A percentile compares a stretch with the other conserved stretches of the same genome.
Evolutionary conservation across 768 basidiomycete species (phyloP).

Genomic region (Boletus reticuloceps): DNA sequence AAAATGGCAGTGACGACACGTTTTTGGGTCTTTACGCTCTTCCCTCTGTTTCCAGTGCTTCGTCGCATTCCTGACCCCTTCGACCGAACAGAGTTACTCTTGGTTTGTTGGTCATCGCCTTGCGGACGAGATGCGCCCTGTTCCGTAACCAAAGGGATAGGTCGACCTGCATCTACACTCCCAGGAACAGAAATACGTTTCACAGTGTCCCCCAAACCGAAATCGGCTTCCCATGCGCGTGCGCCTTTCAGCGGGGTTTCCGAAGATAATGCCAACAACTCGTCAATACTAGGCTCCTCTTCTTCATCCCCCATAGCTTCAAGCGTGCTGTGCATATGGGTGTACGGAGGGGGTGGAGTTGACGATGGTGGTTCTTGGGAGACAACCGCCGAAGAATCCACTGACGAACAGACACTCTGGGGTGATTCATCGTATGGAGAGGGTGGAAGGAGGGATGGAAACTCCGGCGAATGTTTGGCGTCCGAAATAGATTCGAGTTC

Average conservation of each 20-base stretch:
- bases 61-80: not conserved
- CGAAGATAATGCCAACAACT: conserved; percentile 23
- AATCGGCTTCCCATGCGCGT: conserved; percentile 32
- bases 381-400: conserved; percentile 1
- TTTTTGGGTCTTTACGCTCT: conserved; percentile 7
- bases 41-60: conserved; percentile 8
- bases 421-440: not conserved
- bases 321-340: not conserved
- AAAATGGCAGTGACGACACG: conserved; percentile 32
- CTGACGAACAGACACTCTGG: not conserved
- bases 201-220: conserved; percentile 29
- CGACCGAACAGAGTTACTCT: not conserved
- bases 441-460: not conserved
- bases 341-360: conserved; percentile 19
- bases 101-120: not conserved
- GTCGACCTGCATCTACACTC: not conserved
- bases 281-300: conserved; percentile 30
- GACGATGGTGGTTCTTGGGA: conserved; percentile 2
- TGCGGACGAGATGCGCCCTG: not conserved
- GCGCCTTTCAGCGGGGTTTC: conserved; percentile 23
- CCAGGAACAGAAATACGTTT: conserved; percentile 22
- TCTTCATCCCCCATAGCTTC: not conserved
- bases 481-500: not conserved
- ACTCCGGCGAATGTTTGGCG: not conserved
- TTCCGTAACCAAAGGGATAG: not conserved